Base-by-base conservation (phyloP, 1,284 basidiomycete genomes). In the Chalciporus sp. region DNA sequence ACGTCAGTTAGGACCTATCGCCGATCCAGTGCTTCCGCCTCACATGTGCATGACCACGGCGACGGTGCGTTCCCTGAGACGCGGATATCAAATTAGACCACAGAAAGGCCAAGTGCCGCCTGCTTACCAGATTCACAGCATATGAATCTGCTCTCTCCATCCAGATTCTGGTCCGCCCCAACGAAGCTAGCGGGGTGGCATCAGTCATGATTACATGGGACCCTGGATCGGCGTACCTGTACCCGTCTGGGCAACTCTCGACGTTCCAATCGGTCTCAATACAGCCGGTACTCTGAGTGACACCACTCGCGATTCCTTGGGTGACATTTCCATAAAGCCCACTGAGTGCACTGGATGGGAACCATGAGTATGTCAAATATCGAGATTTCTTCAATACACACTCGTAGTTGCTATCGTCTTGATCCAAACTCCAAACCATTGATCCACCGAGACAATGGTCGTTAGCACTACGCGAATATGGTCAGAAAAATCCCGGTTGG, bases 81-180 rank as follows among this genome's bases (percentile, higher is more conserved):
- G 28, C 31, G n/a, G 27, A n/a, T 4, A 14, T 27, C 16, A 43
- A 12, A 5, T 29, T 3, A 26, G 26, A n/a, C 28, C 27, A 16
- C 8, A 26, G 23, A 7, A 43, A 6, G 6, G 6, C 23, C 26
- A 43, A 28, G 8, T 1, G 42, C 7, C 1, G 16, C 20, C 1
- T 9, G 31, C 19, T 20, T 42, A 42, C 47, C 47, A 33, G 47
- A 49, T 49, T 49, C 47, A 23, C 47, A 49, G 17, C 47, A 49
- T 49, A 49, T 42, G 28, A 20, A 33, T 14, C 40, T 28, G n/a
- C 28, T 49, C 9, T 35, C 29, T 42, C 29, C 47, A 6, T 49
- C 47, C n/a, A 10, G 11, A 26, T 31, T 42, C 11, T 42, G 28
- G 29, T 42, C 47, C 14, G 47, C 33, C 23, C 47, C 47, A 17